These are phyloP conservation scores for Penicillium odoratum DNA, from an alignment of 495 filamentous ascomycete species.

Conservation along the genomic window DNA sequence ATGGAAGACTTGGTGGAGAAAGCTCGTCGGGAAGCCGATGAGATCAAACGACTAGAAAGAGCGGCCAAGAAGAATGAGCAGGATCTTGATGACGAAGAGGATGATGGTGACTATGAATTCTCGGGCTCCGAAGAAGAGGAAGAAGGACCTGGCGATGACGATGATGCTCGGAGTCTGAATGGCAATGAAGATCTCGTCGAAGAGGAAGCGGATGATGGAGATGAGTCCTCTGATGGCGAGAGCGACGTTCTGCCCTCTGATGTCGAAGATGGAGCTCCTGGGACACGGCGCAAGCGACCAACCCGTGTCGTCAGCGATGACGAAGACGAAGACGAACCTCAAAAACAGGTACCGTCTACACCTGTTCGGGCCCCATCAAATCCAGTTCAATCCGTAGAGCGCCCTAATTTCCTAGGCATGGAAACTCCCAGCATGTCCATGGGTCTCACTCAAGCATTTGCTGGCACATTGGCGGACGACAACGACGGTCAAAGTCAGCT, in stretches of 20 bases:
- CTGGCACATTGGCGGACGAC: slow-evolving; percentile 81
- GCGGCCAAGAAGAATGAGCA: slow-evolving; percentile 61
- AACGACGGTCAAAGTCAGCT: slow-evolving; percentile 28
- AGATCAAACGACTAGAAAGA: slow-evolving; percentile 74
- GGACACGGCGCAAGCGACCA: slow-evolving; percentile 37
- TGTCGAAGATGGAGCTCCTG: slow-evolving; percentile 27
- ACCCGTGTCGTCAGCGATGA: slow-evolving; percentile 51
- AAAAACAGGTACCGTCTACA: slow-evolving; percentile 32
- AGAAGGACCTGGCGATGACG: slow-evolving; percentile 27
- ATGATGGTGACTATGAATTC: slow-evolving; percentile 55
- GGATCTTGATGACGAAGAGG: slow-evolving; percentile 56
- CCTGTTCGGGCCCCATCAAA: slow-evolving; percentile 34
- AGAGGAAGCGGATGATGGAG: slow-evolving; percentile 41
- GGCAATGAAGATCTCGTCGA: slow-evolving; percentile 37
- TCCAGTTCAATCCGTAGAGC: slow-evolving; percentile 31
- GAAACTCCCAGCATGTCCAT: slow-evolving; percentile 57
- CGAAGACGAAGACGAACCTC: slow-evolving; percentile 50
- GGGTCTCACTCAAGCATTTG: slow-evolving; percentile 87
- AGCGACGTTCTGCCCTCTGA: slow-evolving; percentile 24
- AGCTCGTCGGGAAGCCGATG: slow-evolving; percentile 76
- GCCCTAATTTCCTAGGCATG: slow-evolving; percentile 55
- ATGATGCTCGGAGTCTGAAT: slow-evolving; percentile 33
- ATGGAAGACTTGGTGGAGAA: slow-evolving; percentile 86
- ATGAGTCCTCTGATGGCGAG: slow-evolving; percentile 37
- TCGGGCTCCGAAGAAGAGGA: slow-evolving; percentile 55